A percentile compares a stretch with the other conserved stretches of the same genome.
Evolutionary conservation across 2,329 filamentous ascomycete genomes (phyloP).

Genomic region (Nothomitra cinnamomea): DNA sequence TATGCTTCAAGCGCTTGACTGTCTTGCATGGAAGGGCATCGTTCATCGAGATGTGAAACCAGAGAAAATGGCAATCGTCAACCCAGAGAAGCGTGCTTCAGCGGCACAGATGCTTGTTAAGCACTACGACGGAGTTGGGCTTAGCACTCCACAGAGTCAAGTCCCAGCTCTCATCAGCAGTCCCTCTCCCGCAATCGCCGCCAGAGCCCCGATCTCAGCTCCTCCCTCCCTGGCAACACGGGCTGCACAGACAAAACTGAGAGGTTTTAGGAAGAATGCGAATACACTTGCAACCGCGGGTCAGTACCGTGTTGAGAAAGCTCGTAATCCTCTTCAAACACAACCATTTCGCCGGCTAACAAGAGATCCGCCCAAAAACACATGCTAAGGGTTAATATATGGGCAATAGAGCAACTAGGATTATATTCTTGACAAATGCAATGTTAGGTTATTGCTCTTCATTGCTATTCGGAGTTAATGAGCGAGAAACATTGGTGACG

Average conservation of each 20-base stretch:
- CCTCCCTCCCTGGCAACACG: neutral
- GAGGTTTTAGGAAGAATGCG: neutral
- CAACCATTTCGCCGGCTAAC: neutral
- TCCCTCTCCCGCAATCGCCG: neutral
- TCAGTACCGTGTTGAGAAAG: neutral
- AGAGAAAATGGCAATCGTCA: conserved; percentile 23
- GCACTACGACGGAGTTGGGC: neutral
- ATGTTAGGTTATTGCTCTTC: too few species aligned
- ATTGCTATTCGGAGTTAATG: too few species aligned
- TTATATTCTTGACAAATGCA: too few species aligned
- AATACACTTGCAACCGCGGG: neutral
- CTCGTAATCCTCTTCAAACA: neutral
- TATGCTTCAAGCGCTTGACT: conserved; percentile 38
- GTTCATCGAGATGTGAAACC: conserved; percentile 47
- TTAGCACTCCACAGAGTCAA: conserved; percentile 1
- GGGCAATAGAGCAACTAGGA: too few species aligned
- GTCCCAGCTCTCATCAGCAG: conserved; percentile 2
- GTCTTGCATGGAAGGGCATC: conserved; percentile 36
- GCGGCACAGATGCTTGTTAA: conserved; percentile 4
- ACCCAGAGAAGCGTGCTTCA: conserved; percentile 3
- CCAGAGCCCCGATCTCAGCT: neutral
- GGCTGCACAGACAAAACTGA: neutral
- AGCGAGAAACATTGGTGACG: too few species aligned
- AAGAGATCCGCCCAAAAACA: neutral
- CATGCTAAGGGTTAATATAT: too few species aligned